phyloP scores from a whole-genome alignment of 768 basidiomycete genomes.

The Butyriboletus loyo region DNA sequence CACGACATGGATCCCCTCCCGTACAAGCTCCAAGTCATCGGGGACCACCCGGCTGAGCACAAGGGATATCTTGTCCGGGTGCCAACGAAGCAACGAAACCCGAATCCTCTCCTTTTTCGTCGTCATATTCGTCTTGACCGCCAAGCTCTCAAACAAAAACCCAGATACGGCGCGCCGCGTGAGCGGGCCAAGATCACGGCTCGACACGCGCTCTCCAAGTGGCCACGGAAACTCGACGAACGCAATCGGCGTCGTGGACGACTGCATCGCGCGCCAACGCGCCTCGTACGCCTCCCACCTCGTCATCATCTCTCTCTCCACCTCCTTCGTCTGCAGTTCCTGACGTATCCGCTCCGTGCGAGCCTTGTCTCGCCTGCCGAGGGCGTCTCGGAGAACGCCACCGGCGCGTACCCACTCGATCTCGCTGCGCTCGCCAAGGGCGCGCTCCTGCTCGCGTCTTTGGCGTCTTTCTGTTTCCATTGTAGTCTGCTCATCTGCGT shows the following conservation, averaged over 20 bases:
- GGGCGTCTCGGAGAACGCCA: slow-evolving; percentile 49
- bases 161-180: slow-evolving; percentile 40
- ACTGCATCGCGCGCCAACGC: slow-evolving; percentile 44
- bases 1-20: slow-evolving; percentile 46
- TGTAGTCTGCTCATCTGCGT: neutral
- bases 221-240: slow-evolving; percentile 71
- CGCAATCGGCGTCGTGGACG: slow-evolving; percentile 27
- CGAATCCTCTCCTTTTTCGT: slow-evolving; percentile 55
- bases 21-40: slow-evolving; percentile 44
- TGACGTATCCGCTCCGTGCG: slow-evolving; percentile 47
- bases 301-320: slow-evolving; percentile 36
- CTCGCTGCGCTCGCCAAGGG: slow-evolving; percentile 48
- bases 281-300: slow-evolving; percentile 55
- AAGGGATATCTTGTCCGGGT: slow-evolving; percentile 58
- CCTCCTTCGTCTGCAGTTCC: slow-evolving; percentile 45
- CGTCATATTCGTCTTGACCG: slow-evolving; percentile 38
- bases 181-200: slow-evolving; percentile 31
- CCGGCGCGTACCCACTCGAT: slow-evolving; percentile 60
- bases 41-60: slow-evolving; percentile 42
- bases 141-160: slow-evolving; percentile 49
- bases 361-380: slow-evolving; percentile 47
- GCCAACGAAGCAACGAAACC: slow-evolving; percentile 61
- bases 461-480: slow-evolving; percentile 15
- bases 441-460: slow-evolving; percentile 34
- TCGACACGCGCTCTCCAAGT: slow-evolving; percentile 21